phyloP scores from a whole-genome alignment of 306 rosid genomes.

The Dryas alaskensis region DNA sequence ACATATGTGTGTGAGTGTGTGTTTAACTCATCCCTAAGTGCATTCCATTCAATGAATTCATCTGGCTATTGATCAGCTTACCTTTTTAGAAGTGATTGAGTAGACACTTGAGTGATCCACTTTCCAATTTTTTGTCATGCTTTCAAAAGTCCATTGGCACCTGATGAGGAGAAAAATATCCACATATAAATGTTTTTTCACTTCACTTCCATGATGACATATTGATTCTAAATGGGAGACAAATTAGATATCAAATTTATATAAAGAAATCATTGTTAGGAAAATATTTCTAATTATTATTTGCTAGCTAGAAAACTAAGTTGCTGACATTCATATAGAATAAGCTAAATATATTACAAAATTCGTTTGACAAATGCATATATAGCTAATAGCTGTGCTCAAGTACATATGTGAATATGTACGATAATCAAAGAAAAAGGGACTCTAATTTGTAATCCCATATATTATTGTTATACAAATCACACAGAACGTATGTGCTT shows the following conservation, averaged over 20 bases:
- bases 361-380: too few relatives aligned
- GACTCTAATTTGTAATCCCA: too few relatives aligned
- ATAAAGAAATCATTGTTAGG: too few relatives aligned
- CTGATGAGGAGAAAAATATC: background rate
- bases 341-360: too few relatives aligned
- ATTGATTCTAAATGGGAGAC: background rate
- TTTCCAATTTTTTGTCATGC: constrained; percentile 29
- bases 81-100: constrained; percentile 49
- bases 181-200: background rate
- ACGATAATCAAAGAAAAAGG: too few relatives aligned
- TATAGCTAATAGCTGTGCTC: too few relatives aligned
- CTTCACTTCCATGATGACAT: constrained; percentile 7
- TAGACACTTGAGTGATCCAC: constrained; percentile 51
- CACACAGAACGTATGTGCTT: too few relatives aligned
- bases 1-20: constrained; percentile 26
- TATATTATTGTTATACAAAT: too few relatives aligned
- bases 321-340: too few relatives aligned
- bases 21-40: constrained; percentile 26
- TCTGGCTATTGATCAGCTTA: constrained; percentile 12
- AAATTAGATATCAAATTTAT: background rate
- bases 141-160: constrained; percentile 25
- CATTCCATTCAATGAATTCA: constrained; percentile 26
- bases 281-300: too few relatives aligned
- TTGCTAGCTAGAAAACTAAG: too few relatives aligned
- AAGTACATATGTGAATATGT: too few relatives aligned